Conservation (phyloP, 176 grass and related monocot genomes). For the sorghum (Sorghum bicolor) region Sorghum_bicolor_NCBIv3 NC_012872.2:6986001-6986500, state of each 20-base stretch:
- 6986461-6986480: not conserved
- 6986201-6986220: not conserved
- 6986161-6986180: not conserved
- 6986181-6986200: not conserved
- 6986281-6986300: not conserved
- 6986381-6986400: not conserved
- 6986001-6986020: not conserved
- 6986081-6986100: not conserved
- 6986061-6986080: not conserved
- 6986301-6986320: not conserved
- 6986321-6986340: not conserved
- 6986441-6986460: not conserved
- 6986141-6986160: not conserved
- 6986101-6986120: not conserved
- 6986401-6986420: not conserved
- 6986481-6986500: not conserved
- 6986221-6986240: constrained; percentile 45
- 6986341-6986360: not conserved
- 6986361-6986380: not conserved
- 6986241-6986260: not conserved
- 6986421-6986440: constrained; percentile 5
- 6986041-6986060: not conserved
- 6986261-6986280: not conserved
- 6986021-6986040: not conserved
- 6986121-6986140: not conserved